Evolutionary conservation across 768 basidiomycete species (phyloP), one percentile per base, ranked within the genome.

Genomic region (Ramaria sp.): DNA sequence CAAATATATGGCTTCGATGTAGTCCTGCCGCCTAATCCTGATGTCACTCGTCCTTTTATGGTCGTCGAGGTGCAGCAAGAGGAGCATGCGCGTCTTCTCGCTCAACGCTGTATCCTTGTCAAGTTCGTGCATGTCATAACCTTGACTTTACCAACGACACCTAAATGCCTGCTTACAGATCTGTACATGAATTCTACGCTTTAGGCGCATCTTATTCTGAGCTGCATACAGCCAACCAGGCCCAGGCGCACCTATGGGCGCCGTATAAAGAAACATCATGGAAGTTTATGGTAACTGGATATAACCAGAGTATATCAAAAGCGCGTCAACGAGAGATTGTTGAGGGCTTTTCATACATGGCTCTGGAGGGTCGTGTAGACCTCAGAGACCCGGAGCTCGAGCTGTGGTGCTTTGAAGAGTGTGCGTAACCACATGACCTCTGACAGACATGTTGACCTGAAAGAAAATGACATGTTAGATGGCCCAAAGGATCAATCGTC

Each of bases 301-400:
- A 82, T 61, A 85, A 87, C 58, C 87, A 83, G 61, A 79, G 80
- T 9, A 82, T 92, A 13, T 78, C 84, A 13, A 79, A 83, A 60
- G 64, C 67, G 37, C 75, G 83, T 15, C 86, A 89, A 60, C 74
- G 69, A 56, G 70, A 77, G 13, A 71, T 88, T 41, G 79, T 95
- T 42, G 83, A 92, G 63, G 75, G 75, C 59, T 97, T 99, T 66
- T 67, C 75, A 2, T 96, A 90, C 64, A 91, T 97, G 86, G 81
- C 70, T 18, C 83, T 92, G 58, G 66, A 74, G 55, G 93, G 93
- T 12, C 78, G 78, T 60, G 89, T 96, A 60, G 81, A 87, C 52
- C 78, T 98, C 78, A 83, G 81, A 58, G 72, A 73, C 42, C 88
- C 94, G 0, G 80, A 91, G 42, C 77, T 91, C 28, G 75, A 75